Base-by-base conservation (phyloP, 129 eudicot genomes). In the Flaveria ramosissima region DNA sequence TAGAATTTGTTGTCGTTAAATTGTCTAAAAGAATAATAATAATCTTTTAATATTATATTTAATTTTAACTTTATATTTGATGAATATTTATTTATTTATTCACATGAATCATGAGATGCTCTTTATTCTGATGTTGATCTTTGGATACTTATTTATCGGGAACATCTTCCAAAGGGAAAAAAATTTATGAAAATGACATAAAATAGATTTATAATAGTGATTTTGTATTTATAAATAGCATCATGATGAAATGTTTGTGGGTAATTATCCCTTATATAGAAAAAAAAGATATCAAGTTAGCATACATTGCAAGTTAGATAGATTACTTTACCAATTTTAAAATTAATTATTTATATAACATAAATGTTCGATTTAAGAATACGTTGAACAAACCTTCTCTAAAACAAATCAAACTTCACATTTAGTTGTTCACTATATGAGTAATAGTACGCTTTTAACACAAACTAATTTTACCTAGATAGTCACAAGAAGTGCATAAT, bases 41-140 rank as follows among this genome's bases (percentile, higher is more conserved):
- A 68, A 7, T 68, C 30, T 42, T 17, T 62, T 68, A 46, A 2
- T 13, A 13, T 69, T 27, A 6, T 45, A 68, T 43, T 43, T 43
- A 1, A 9, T 30, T 36, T 64, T 36, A 6, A 16, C 13, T 15
- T 64, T 16, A 8, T 32, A 30, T 52, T 9, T 32, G 20, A 17
- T 20, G 16, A 16, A 51, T 27, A 9, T 26, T 47, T 30, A 30
- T 30, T 12, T 62, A 10, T 19, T 6, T 32, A 36, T 53, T 72
- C 76, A 70, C 82, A 78, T 78, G 71, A 70, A 60, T 62, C 77
- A 78, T 70, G 77, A 60, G 42, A 36, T 70, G 26, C 36, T 70
- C 52, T 55, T 23, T 7, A 12, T 51, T 51, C n/a, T 7, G 48
- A 77, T 30, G 47, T 77, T 77, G 70, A 68, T 68, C 57, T 68